Evolutionary conservation across 208 protist species (phyloP), one percentile per base, ranked within the genome.

Genomic region (Herpetomonas muscarum): DNA sequence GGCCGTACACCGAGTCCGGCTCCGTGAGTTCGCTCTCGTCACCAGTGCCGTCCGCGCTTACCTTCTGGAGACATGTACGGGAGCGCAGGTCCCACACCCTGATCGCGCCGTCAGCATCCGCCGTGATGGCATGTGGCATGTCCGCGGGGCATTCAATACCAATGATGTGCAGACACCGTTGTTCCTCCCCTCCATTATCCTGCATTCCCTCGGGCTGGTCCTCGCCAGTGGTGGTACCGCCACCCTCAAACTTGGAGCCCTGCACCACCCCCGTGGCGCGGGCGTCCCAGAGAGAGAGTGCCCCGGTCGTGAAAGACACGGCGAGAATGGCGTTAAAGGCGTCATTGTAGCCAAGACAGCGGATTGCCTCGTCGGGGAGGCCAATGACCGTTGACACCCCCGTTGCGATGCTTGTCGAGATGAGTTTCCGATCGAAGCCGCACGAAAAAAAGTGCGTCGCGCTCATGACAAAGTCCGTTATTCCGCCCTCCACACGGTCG

Each of bases 41-140:
- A 19, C 41, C 5, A 52, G 22, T 47, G 19, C 73, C 74, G 49
- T 79, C 74, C 9, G 59, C 60, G 9, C 70, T 70, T 12, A 89
- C 60, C 5, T 73, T 85, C 67, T 96, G 90, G 21, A 86, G 58
- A 46, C 90, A 96, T 49, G 54, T 59, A 34, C 85, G 69, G 9
- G 70, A 75, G 21, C 74, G 67, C 25, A 92, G 55, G 58, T 96
- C 90, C 90, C 90, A 96, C 36, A 94, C 72, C 45, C 87, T 89
- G 26, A 94, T 69, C 22, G 68, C 50, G 17, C 90, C 85, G 9
- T 63, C 58, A 39, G 49, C 61, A 56, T 96, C 90, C 17, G 69
- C 73, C 10, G 79, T 91, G 31, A 94, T 69, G 19, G 91, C 54
- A 48, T 92, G 79, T 13, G 85, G 77, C 3, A 77, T 47, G 45